These are phyloP conservation scores for Kazachstania psychrophila DNA, from an alignment of 805 yeast genomes.

Conservation along the genomic window DNA sequence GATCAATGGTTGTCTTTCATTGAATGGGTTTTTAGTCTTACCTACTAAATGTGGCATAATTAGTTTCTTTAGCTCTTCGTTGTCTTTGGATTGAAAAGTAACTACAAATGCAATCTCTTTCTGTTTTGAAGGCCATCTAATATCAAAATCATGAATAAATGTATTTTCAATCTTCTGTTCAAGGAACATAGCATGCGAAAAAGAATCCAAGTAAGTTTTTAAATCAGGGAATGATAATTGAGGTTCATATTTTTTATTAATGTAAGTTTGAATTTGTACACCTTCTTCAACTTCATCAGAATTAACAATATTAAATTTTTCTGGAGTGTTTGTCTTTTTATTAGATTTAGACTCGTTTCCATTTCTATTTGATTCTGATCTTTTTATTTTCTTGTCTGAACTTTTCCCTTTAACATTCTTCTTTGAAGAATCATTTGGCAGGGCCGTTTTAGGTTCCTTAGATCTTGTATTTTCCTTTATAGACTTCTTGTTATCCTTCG, in stretches of 20 bases:
- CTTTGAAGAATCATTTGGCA: background rate
- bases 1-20: conserved; percentile 49
- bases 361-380: background rate
- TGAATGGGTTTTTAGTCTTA: conserved; percentile 51
- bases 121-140: conserved; percentile 45
- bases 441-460: background rate
- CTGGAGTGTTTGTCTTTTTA: background rate
- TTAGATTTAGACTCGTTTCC: background rate
- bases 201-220: conserved; percentile 45
- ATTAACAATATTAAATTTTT: background rate
- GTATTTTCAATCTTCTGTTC: conserved; percentile 48
- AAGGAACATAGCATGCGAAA: conserved; percentile 51
- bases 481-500: too few species aligned
- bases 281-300: conserved; percentile 22
- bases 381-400: background rate
- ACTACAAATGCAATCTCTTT: conserved; percentile 30
- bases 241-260: conserved; percentile 35
- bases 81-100: conserved; percentile 14
- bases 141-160: conserved; percentile 38
- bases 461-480: too few species aligned
- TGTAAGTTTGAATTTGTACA: conserved; percentile 27
- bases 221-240: conserved; percentile 41
- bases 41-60: conserved; percentile 44
- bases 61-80: conserved; percentile 37
- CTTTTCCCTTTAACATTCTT: background rate